Evolutionary conservation across 1,139 yeast species (phyloP), one percentile per base, ranked within the genome.

Genomic region (Saccharomyces pastorianus): DNA sequence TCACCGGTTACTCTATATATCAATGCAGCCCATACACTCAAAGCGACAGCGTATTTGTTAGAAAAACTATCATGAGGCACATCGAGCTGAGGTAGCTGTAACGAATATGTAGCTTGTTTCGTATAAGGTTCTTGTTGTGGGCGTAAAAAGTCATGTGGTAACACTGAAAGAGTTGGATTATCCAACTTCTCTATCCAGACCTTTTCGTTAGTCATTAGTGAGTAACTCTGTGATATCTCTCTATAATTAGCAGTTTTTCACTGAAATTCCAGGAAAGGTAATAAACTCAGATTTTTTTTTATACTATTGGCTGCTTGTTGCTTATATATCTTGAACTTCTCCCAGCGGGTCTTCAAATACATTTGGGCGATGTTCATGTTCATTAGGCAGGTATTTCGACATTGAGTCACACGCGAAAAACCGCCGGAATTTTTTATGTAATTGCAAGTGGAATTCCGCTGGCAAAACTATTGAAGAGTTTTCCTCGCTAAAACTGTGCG

Each of bases 1-100:
- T 93, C 98, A 28, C 97, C 98, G 4, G 97, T 86, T 54, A 88
- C 76, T 67, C 98, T 79, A 71, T 80, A 85, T 44, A 88, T 77
- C 55, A 93, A 76, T 1, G 85, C 81, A 28, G 85, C 82, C 73
- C 85, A 88, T 1, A 81, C 81, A n/a, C 96, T 76, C 56, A 89
- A 76, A 0, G 85, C 83, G 23, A 79, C 71, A 31, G 77, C 68
- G 67, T 85, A 87, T 47, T 69, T 68, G 38, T 66, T 64, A 14
- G 63, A 56, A 11, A 65, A 66, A 6, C 56, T 38, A n/a, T 62
- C 62, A n/a, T 59, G 54, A 3, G 64, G 58, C 14, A 66, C 55
- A 31, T 64, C 64, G 28, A 65, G 52, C 32, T 61, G 65, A 25
- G 76, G 75, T 11, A 82, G 60, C 9, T 71, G 61, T 53, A 79